These are phyloP conservation scores for Alternaria postmessia DNA, from an alignment of 2,329 filamentous ascomycete species.

Conservation along the genomic window DNA sequence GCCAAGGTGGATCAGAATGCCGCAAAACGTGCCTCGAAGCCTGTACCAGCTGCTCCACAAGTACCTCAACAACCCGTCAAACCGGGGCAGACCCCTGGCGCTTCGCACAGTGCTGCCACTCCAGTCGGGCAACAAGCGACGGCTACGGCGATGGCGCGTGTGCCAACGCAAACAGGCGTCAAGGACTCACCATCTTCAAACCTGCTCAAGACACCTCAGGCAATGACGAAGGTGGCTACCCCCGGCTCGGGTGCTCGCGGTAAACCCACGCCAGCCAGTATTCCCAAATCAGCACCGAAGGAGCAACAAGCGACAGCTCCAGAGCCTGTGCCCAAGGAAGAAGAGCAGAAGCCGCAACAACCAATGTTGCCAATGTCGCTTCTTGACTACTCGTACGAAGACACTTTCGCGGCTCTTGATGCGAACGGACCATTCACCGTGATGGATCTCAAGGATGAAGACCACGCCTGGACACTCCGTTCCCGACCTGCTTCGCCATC, in stretches of 20 bases:
- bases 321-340: slow-evolving; percentile 32
- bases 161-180: slow-evolving; percentile 49
- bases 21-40: slow-evolving; percentile 33
- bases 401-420: slow-evolving; percentile 45
- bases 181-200: slow-evolving; percentile 49
- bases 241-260: slow-evolving; percentile 42
- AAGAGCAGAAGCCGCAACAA: slow-evolving; percentile 24
- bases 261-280: slow-evolving; percentile 44
- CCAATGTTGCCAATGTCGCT: slow-evolving; percentile 38
- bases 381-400: slow-evolving; percentile 45
- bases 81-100: slow-evolving; percentile 45
- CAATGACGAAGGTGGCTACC: slow-evolving; percentile 44
- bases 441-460: slow-evolving; percentile 47
- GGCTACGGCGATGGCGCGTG: slow-evolving; percentile 50
- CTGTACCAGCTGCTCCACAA: slow-evolving; percentile 30
- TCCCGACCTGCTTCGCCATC: slow-evolving; percentile 44
- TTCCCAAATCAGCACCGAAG: slow-evolving; percentile 37
- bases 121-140: slow-evolving; percentile 40
- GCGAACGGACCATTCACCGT: slow-evolving; percentile 42
- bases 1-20: slow-evolving; percentile 36
- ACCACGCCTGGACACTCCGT: slow-evolving; percentile 45
- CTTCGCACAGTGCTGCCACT: slow-evolving; percentile 47
- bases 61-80: slow-evolving; percentile 39
- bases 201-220: slow-evolving; percentile 51
- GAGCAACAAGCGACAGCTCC: slow-evolving; percentile 28